Evolutionary conservation across 192 early-diverging fungal species (phyloP).

Genomic region (Coemansia sp.): DNA sequence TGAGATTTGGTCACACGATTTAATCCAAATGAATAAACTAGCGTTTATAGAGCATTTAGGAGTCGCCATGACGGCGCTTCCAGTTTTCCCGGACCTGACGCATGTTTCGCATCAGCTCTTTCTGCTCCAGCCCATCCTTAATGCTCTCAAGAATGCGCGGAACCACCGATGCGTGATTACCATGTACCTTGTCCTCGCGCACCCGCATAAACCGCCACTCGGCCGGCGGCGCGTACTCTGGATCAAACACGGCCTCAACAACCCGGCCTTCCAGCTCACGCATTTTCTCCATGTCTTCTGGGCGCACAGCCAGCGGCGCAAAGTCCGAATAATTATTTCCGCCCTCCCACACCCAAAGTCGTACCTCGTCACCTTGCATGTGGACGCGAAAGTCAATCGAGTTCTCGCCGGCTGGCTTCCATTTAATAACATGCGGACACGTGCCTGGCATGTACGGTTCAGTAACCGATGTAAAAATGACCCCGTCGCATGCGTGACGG

Average conservation of each 20-base stretch:
- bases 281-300: slow-evolving; percentile 56
- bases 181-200: slow-evolving; percentile 76
- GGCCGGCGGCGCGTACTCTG: slow-evolving; percentile 35
- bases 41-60: background rate
- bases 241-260: slow-evolving; percentile 65
- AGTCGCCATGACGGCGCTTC: slow-evolving; percentile 20
- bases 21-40: background rate
- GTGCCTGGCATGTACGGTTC: slow-evolving; percentile 69
- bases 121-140: slow-evolving; percentile 60
- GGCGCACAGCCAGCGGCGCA: slow-evolving; percentile 57
- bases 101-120: slow-evolving; percentile 17
- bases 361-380: slow-evolving; percentile 25
- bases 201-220: slow-evolving; percentile 75
- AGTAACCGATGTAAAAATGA: slow-evolving; percentile 69
- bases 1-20: background rate
- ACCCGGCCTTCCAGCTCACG: slow-evolving; percentile 57
- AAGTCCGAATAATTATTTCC: slow-evolving; percentile 41
- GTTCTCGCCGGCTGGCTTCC: slow-evolving; percentile 83
- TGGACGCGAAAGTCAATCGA: slow-evolving; percentile 73
- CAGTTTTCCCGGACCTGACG: slow-evolving; percentile 13
- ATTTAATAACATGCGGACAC: slow-evolving; percentile 70
- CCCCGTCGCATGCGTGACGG: slow-evolving; percentile 69
- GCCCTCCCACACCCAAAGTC: slow-evolving; percentile 58
- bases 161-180: slow-evolving; percentile 66
- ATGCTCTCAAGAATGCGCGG: slow-evolving; percentile 69